Evolutionary conservation across 225 moss, liverwort and hornwort species (phyloP).

Genomic region (Polytrichum formosum): DNA sequence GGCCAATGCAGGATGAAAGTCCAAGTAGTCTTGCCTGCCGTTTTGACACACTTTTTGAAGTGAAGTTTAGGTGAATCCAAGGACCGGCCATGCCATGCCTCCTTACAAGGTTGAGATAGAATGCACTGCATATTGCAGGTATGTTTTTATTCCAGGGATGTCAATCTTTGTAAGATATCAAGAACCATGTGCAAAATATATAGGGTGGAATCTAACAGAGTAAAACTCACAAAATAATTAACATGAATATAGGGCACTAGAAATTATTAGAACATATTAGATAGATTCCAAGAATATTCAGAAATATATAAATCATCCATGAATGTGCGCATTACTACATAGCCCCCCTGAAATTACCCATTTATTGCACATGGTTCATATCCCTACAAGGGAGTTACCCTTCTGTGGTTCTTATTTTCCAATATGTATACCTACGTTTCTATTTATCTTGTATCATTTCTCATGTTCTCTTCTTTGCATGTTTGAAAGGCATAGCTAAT

Average conservation of each 20-base stretch:
- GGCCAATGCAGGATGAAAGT: slow-evolving; percentile 4
- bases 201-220: background rate
- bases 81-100: slow-evolving; percentile 42
- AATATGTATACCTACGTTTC: background rate
- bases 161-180: background rate
- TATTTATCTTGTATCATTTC: background rate
- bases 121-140: slow-evolving; percentile 99
- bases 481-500: background rate
- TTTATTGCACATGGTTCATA: too few relatives aligned
- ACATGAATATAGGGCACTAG: too few relatives aligned
- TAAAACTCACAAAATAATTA: too few relatives aligned
- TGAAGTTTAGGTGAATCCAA: slow-evolving; percentile 6
- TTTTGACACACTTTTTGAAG: background rate
- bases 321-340: too few relatives aligned
- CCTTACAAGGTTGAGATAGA: slow-evolving; percentile 75
- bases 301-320: background rate
- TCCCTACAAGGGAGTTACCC: too few relatives aligned
- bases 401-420: background rate
- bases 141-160: background rate
- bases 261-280: too few relatives aligned
- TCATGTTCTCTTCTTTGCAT: background rate
- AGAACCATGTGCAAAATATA: background rate
- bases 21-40: background rate
- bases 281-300: background rate
- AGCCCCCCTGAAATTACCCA: too few relatives aligned